phyloP scores from a whole-genome alignment of 495 filamentous ascomycete genomes.

The Penicillium chermesinum region DNA sequence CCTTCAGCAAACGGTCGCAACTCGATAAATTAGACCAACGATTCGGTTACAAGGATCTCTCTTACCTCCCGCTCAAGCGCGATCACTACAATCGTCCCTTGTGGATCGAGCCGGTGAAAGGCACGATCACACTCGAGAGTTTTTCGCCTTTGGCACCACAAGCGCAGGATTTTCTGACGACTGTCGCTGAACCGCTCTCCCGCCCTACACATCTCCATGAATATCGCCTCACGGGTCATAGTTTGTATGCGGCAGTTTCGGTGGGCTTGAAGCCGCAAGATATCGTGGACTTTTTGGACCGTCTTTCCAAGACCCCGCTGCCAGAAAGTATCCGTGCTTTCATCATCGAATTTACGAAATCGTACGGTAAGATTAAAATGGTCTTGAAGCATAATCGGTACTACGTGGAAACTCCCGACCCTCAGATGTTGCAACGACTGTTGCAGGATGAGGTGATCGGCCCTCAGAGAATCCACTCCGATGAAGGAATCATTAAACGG shows the following conservation, averaged over 20 bases:
- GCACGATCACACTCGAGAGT: constrained; percentile 89
- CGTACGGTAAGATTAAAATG: constrained; percentile 92
- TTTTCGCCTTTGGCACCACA: constrained; percentile 80
- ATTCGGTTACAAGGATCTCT: constrained; percentile 74
- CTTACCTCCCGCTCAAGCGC: constrained; percentile 71
- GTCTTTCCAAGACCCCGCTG: constrained; percentile 79
- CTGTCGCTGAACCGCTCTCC: constrained; percentile 88
- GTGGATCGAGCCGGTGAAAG: constrained; percentile 83
- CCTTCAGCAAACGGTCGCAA: constrained; percentile 37
- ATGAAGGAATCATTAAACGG: constrained; percentile 68
- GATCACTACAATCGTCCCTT: constrained; percentile 86
- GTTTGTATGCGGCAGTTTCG: constrained; percentile 90
- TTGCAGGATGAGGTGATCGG: constrained; percentile 69
- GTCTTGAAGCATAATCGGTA: constrained; percentile 92
- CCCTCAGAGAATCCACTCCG: constrained; percentile 55
- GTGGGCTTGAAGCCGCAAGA: constrained; percentile 82
- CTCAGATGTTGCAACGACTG: constrained; percentile 75
- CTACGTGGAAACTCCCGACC: constrained; percentile 87
- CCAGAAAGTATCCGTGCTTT: constrained; percentile 73
- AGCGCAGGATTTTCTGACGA: constrained; percentile 91
- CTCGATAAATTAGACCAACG: constrained; percentile 41
- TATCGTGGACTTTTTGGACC: constrained; percentile 82
- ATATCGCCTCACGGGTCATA: constrained; percentile 86
- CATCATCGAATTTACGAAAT: constrained; percentile 77
- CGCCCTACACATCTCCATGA: constrained; percentile 86